phyloP scores from a whole-genome alignment of 169 alveolate species.

The Plasmodium vivax region DNA sequence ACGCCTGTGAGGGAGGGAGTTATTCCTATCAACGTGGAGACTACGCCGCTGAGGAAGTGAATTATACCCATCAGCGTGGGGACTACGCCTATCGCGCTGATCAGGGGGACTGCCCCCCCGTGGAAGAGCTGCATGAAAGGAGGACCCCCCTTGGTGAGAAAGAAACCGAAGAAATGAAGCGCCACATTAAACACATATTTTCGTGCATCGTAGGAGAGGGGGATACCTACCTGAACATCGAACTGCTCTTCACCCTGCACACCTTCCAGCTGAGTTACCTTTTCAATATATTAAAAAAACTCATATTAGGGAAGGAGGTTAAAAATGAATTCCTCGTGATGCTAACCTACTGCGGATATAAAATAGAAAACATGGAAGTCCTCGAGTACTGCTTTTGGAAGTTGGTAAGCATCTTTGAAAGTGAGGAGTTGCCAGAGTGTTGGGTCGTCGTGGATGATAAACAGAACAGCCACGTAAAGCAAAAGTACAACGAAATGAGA shows the following conservation, averaged over 20 bases:
- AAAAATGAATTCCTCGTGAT: conserved; percentile 55
- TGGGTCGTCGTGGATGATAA: conserved; percentile 33
- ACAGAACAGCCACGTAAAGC: background rate
- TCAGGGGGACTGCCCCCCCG: background rate
- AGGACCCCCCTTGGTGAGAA: background rate
- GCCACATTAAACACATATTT: conserved; percentile 12
- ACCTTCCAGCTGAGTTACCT: conserved; percentile 23
- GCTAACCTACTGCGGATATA: conserved; percentile 69
- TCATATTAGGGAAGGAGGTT: conserved; percentile 10
- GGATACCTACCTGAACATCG: conserved; percentile 49
- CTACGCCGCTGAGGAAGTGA: too few species aligned
- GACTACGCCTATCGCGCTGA: background rate
- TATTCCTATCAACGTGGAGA: background rate
- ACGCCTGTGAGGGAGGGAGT: too few species aligned
- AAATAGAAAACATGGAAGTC: conserved; percentile 36
- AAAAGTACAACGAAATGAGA: conserved; percentile 37
- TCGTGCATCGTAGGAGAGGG: conserved; percentile 31
- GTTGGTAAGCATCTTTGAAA: conserved; percentile 43
- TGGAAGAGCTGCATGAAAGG: background rate
- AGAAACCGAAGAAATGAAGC: background rate
- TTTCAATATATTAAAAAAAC: conserved; percentile 24
- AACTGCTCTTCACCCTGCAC: conserved; percentile 40
- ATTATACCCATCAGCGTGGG: background rate
- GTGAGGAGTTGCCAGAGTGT: conserved; percentile 25
- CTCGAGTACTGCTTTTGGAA: conserved; percentile 59